Conservation (phyloP, 345 rosid genomes). For the Microcos paniculata region DNA sequence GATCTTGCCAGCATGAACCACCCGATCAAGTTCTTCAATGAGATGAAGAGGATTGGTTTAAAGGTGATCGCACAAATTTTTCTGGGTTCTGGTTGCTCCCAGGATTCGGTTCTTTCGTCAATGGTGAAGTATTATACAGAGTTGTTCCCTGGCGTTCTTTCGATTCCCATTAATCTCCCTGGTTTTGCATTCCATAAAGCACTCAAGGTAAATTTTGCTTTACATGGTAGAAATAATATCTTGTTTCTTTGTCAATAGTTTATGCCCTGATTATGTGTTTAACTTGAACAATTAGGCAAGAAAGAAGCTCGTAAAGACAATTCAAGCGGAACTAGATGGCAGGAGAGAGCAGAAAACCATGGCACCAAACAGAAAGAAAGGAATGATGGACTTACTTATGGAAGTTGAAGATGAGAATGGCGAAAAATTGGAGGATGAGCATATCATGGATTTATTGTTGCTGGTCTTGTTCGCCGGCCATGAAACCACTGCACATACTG, state of each 20-base stretch:
- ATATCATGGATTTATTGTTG: constrained; percentile 29
- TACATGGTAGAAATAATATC: neutral
- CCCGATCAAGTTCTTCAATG: constrained; percentile 29
- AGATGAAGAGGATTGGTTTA: constrained; percentile 22
- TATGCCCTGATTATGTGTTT: neutral
- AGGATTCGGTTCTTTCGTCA: neutral
- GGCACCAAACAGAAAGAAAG: neutral
- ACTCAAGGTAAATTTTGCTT: constrained; percentile 25
- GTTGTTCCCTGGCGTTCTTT: constrained; percentile 29
- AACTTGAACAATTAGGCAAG: constrained; percentile 23
- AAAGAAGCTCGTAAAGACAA: constrained; percentile 19
- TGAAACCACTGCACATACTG: constrained; percentile 27
- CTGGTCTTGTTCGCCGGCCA: constrained; percentile 33
- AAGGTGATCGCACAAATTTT: constrained; percentile 17
- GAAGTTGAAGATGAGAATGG: constrained; percentile 35
- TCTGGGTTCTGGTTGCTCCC: neutral
- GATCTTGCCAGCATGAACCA: constrained; percentile 20
- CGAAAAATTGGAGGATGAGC: constrained; percentile 23
- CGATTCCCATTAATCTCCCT: constrained; percentile 45
- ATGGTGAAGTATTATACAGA: constrained; percentile 11
- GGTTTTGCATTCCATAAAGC: constrained; percentile 43
- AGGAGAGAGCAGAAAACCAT: constrained; percentile 11
- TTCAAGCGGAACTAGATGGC: constrained; percentile 21
- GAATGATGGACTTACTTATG: constrained; percentile 30
- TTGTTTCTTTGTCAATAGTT: neutral